Percentiles rank a stretch among this genome's conserved stretches.
These are phyloP conservation scores for Plasmodium gaboni DNA, from an alignment of 169 alveolate genomes.

Conservation along the genomic window DNA sequence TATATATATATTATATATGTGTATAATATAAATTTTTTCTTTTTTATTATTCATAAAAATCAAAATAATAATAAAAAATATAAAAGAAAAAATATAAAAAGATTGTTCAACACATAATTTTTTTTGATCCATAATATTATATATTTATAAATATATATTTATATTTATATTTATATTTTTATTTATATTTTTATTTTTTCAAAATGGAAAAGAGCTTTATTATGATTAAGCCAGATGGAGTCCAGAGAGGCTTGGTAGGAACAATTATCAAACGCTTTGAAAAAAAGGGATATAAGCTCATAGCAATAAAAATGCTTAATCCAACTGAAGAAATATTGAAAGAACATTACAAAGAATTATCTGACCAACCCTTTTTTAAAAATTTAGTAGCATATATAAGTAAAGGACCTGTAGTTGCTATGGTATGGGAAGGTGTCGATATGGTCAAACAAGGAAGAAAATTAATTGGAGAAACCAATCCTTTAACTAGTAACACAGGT, in stretches of 20 bases:
- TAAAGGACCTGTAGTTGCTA: conserved; percentile 98
- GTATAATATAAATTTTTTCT: too few relatives aligned
- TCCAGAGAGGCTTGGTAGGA: conserved; percentile 97
- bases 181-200: not conserved
- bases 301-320: conserved; percentile 92
- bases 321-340: conserved; percentile 93
- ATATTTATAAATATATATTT: not conserved
- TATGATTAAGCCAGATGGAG: conserved; percentile 99
- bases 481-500: conserved; percentile 81
- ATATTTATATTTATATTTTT: not conserved
- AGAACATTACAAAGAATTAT: conserved; percentile 96
- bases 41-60: too few relatives aligned
- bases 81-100: too few relatives aligned
- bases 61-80: too few relatives aligned
- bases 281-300: conserved; percentile 95
- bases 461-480: conserved; percentile 96
- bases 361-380: conserved; percentile 95
- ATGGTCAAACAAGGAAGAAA: conserved; percentile 95
- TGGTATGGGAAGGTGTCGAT: conserved; percentile 98
- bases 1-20: too few relatives aligned
- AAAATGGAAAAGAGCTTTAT: conserved; percentile 93
- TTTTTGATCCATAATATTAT: not conserved
- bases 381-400: conserved; percentile 92
- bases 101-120: too few relatives aligned
- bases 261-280: conserved; percentile 95